These are phyloP conservation scores for Eleusine indica DNA, from an alignment of 176 grass and related monocot species.

Conservation along the genomic window DNA sequence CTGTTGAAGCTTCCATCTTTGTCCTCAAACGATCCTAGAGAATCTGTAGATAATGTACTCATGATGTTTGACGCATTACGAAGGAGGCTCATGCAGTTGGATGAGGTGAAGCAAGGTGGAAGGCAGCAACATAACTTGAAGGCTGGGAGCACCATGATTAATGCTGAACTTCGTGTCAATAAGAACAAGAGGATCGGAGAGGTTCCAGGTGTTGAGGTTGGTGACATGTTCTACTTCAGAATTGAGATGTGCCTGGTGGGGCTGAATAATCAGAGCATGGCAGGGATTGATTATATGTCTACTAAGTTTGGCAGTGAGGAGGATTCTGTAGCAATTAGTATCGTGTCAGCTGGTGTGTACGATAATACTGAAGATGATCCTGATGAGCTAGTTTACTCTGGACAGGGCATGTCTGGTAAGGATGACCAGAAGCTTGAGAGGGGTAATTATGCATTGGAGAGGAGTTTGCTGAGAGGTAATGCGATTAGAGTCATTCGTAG, in stretches of 20 bases:
- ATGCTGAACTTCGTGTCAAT: conserved; percentile 69
- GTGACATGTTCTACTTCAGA: conserved; percentile 92
- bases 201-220: conserved; percentile 71
- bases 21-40: conserved; percentile 61
- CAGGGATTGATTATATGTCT: conserved; percentile 82
- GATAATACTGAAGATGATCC: conserved; percentile 77
- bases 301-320: conserved; percentile 54
- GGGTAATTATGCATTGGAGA: conserved; percentile 87
- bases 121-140: conserved; percentile 68
- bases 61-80: conserved; percentile 83
- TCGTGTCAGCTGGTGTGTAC: conserved; percentile 88
- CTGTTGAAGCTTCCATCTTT: conserved; percentile 41
- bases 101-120: conserved; percentile 63
- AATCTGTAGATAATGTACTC: conserved; percentile 70
- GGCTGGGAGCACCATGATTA: conserved; percentile 83
- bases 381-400: conserved; percentile 71
- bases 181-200: conserved; percentile 73
- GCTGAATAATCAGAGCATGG: conserved; percentile 65
- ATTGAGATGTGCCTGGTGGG: conserved; percentile 91
- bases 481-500: conserved; percentile 81
- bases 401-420: conserved; percentile 81
- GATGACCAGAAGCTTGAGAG: conserved; percentile 89
- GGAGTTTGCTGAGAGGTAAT: conserved; percentile 81
- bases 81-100: conserved; percentile 68
- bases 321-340: conserved; percentile 65